Percentiles rank a stretch among this genome's conserved stretches.
Evolutionary conservation across 208 protist species (phyloP).

Genomic region (Crithidia mellificae): DNA sequence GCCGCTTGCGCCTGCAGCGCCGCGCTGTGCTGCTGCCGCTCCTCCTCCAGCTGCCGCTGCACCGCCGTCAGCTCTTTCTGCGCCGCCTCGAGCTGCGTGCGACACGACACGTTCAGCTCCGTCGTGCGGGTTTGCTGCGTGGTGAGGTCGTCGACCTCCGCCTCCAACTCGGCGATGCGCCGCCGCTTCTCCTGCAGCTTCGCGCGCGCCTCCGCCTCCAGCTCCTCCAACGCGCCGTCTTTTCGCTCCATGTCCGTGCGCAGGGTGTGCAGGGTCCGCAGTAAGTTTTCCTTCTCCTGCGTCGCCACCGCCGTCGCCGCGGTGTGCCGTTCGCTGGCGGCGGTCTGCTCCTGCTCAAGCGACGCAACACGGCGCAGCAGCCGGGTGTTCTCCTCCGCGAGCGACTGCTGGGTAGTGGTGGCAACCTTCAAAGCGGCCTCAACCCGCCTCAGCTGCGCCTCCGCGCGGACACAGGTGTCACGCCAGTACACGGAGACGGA

Average conservation of each 20-base stretch:
- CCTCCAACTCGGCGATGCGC: conserved; percentile 62
- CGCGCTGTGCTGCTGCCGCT: background rate
- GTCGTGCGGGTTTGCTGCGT: conserved; percentile 29
- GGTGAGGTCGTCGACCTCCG: conserved; percentile 33
- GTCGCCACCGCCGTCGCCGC: conserved; percentile 11
- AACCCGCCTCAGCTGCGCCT: conserved; percentile 36
- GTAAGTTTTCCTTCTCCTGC: conserved; percentile 69
- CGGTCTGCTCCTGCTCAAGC: conserved; percentile 19
- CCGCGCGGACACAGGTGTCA: conserved; percentile 17
- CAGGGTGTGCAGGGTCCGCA: conserved; percentile 75
- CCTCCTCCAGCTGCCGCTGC: conserved; percentile 22
- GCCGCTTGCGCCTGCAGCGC: conserved; percentile 10
- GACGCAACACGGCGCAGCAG: conserved; percentile 46
- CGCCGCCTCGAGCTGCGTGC: conserved; percentile 30
- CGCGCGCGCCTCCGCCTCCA: conserved; percentile 68
- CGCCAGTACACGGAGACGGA: conserved; percentile 37
- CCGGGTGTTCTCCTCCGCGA: conserved; percentile 60
- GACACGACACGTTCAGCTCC: conserved; percentile 36
- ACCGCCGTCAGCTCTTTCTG: conserved; percentile 22
- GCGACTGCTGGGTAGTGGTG: conserved; percentile 37
- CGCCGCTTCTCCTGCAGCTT: conserved; percentile 78
- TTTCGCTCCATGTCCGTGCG: conserved; percentile 62
- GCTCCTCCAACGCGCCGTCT: conserved; percentile 45
- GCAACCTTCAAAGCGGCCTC: conserved; percentile 40
- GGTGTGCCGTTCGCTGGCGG: conserved; percentile 14